A percentile compares a stretch with the other conserved stretches of the same genome.
Conservation (phyloP, 345 rosid species). For the Cardamine chenopodiifolia region DNA sequence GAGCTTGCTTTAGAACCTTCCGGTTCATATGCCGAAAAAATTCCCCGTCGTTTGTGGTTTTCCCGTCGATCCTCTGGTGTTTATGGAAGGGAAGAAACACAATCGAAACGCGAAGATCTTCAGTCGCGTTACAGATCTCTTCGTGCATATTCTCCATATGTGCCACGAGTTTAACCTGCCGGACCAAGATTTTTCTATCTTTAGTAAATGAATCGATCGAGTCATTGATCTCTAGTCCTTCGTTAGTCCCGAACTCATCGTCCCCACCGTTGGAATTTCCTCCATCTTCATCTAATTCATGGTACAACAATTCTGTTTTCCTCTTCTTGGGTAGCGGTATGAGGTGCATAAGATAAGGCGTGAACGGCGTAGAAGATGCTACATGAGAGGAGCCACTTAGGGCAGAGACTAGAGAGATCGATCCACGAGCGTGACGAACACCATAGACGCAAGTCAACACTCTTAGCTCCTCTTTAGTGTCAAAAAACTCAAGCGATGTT, state of each 20-base stretch:
- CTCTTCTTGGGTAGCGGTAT: conserved; percentile 73
- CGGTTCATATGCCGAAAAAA: conserved; percentile 65
- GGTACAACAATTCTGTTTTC: conserved; percentile 55
- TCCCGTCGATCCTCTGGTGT: conserved; percentile 83
- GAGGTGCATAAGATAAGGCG: conserved; percentile 69
- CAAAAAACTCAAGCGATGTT: conserved; percentile 52
- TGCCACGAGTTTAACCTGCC: conserved; percentile 65
- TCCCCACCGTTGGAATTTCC: conserved; percentile 53
- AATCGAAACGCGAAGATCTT: conserved; percentile 71
- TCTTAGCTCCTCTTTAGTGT: conserved; percentile 64
- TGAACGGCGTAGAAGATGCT: conserved; percentile 47
- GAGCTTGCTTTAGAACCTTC: conserved; percentile 74
- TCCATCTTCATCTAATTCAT: conserved; percentile 65
- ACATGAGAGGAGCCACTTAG: conserved; percentile 50
- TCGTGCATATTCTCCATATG: conserved; percentile 53
- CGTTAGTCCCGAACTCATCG: conserved; percentile 80
- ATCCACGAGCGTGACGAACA: conserved; percentile 71
- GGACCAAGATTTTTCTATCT: conserved; percentile 55
- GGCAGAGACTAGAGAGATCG: conserved; percentile 57
- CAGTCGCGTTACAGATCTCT: conserved; percentile 69
- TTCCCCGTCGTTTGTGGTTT: conserved; percentile 62
- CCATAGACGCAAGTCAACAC: conserved; percentile 66
- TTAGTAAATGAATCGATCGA: conserved; percentile 58
- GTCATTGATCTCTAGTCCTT: conserved; percentile 73
- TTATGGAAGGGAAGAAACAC: conserved; percentile 82